A percentile compares a stretch with the other conserved stretches of the same genome.
Evolutionary conservation across 1,284 basidiomycete species (phyloP).

Genomic region (Kalmanozyma brasiliensis): DNA sequence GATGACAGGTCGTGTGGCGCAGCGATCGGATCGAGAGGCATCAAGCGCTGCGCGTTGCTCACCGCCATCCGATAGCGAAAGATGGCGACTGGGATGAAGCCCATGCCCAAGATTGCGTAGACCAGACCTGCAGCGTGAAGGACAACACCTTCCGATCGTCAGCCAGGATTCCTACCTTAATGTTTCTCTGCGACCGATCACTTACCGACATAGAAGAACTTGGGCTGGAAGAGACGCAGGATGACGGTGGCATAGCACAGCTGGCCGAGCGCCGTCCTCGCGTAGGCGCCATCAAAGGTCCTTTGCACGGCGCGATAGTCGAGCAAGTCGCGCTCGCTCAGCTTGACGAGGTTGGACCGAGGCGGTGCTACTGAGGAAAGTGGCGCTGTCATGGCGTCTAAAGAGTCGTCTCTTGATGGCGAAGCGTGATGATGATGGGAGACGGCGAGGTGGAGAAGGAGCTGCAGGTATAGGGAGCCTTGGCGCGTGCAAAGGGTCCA

Average conservation of each 20-base stretch:
- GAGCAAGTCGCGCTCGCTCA: constrained; percentile 61
- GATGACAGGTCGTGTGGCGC: too few relatives aligned
- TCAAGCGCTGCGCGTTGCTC: constrained; percentile 49
- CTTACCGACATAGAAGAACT: constrained; percentile 48
- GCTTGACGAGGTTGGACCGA: constrained; percentile 23
- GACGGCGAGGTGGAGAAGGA: too few relatives aligned
- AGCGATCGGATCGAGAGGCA: constrained; percentile 21
- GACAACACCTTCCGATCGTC: too few relatives aligned
- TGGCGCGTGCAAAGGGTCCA: too few relatives aligned
- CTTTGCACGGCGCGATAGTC: constrained; percentile 81
- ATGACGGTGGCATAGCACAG: constrained; percentile 80
- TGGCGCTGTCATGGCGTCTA: constrained; percentile 9
- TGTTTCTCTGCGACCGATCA: not conserved
- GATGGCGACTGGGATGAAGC: constrained; percentile 71
- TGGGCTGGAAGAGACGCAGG: constrained; percentile 75
- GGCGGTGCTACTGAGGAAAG: constrained; percentile 11
- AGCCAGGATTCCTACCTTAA: too few relatives aligned
- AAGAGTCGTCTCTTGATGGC: too few relatives aligned
- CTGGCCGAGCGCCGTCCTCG: constrained; percentile 78
- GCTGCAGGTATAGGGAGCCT: too few relatives aligned
- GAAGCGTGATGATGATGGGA: too few relatives aligned
- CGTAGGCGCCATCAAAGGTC: constrained; percentile 83
- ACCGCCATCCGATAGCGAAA: constrained; percentile 41
- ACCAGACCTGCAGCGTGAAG: constrained; percentile 17
- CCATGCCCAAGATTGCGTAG: constrained; percentile 12